phyloP scores from a whole-genome alignment of 2,329 filamentous ascomycete genomes.

The Alternaria gansuensis region DNA sequence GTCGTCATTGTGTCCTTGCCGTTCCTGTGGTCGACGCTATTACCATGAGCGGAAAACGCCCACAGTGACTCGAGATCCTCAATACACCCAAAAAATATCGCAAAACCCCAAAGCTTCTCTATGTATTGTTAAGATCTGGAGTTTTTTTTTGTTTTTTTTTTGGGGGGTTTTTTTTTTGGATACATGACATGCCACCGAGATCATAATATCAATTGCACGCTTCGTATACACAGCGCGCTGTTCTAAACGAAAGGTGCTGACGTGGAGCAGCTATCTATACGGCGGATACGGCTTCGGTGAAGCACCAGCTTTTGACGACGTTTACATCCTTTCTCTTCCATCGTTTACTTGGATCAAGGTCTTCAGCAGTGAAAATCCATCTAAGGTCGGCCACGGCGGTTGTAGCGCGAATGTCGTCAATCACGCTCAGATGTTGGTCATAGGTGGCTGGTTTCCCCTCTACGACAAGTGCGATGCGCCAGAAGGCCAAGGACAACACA shows the following conservation, averaged over 20 bases:
- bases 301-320: slow-evolving; percentile 66
- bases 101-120: background rate
- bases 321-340: slow-evolving; percentile 69
- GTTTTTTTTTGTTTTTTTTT: too few species aligned
- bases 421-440: slow-evolving; percentile 68
- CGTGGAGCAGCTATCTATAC: slow-evolving; percentile 64
- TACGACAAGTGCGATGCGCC: slow-evolving; percentile 62
- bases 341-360: slow-evolving; percentile 71
- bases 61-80: background rate
- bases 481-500: slow-evolving; percentile 64
- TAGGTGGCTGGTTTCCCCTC: slow-evolving; percentile 66
- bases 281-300: slow-evolving; percentile 64
- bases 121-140: background rate
- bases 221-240: background rate
- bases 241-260: slow-evolving; percentile 1
- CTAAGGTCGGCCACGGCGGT: slow-evolving; percentile 62
- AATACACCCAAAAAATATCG: background rate
- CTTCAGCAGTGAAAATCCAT: slow-evolving; percentile 48
- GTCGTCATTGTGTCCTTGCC: background rate
- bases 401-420: slow-evolving; percentile 66
- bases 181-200: background rate
- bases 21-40: background rate
- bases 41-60: background rate
- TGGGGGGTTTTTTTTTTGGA: too few species aligned
- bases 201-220: background rate